Evolutionary conservation across 2,329 filamentous ascomycete species (phyloP).

Genomic region (Parastagonospora avenae): DNA sequence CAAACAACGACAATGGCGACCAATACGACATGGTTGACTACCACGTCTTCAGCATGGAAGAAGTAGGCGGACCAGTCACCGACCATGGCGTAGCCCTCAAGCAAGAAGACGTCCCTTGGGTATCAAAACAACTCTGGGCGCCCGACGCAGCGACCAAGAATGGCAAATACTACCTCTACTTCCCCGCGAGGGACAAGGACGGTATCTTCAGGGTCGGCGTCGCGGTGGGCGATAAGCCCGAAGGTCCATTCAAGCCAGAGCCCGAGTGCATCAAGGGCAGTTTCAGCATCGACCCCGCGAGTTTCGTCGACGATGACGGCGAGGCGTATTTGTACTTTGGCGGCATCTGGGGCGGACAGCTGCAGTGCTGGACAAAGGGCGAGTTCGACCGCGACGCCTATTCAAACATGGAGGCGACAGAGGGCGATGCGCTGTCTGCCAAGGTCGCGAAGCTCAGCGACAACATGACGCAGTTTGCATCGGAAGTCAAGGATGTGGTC

Average conservation of each 20-base stretch:
- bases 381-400: slow-evolving; percentile 58
- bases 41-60: slow-evolving; percentile 72
- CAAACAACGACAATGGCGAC: slow-evolving; percentile 82
- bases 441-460: slow-evolving; percentile 67
- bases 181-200: slow-evolving; percentile 73
- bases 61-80: slow-evolving; percentile 63
- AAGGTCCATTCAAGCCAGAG: slow-evolving; percentile 73
- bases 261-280: slow-evolving; percentile 68
- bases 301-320: slow-evolving; percentile 72
- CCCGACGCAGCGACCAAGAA: slow-evolving; percentile 74
- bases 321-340: slow-evolving; percentile 75
- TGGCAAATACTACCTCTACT: slow-evolving; percentile 77
- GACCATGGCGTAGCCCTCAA: slow-evolving; percentile 75
- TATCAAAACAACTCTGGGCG: slow-evolving; percentile 79
- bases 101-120: slow-evolving; percentile 73
- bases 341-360: slow-evolving; percentile 79
- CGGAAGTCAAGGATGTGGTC: slow-evolving; percentile 62
- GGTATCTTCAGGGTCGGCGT: slow-evolving; percentile 77
- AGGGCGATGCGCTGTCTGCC: slow-evolving; percentile 63
- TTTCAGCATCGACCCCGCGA: slow-evolving; percentile 78
- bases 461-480: slow-evolving; percentile 69
- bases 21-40: slow-evolving; percentile 87
- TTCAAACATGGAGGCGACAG: slow-evolving; percentile 32
- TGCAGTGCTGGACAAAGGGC: slow-evolving; percentile 73
- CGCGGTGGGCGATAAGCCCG: slow-evolving; percentile 65